These are phyloP conservation scores for Esteya vermicola DNA, from an alignment of 2,329 filamentous ascomycete species.

Conservation along the genomic window DNA sequence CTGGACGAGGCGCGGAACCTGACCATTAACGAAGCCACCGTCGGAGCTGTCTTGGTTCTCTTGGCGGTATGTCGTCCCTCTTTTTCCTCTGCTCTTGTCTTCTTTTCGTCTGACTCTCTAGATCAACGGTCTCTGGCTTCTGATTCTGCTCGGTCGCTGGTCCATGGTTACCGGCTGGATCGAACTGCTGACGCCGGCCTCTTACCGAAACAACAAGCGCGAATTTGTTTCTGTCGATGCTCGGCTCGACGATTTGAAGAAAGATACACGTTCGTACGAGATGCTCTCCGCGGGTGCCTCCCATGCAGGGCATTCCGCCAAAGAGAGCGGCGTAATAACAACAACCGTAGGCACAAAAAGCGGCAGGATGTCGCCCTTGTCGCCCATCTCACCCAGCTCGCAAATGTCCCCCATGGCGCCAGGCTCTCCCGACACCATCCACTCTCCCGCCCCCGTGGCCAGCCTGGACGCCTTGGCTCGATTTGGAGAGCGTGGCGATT, in stretches of 20 bases:
- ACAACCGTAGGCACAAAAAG: conserved; percentile 3
- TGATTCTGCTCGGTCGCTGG: conserved; percentile 66
- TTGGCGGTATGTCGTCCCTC: conserved; percentile 62
- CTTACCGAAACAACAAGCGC: conserved; percentile 38
- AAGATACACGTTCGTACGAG: conserved; percentile 60
- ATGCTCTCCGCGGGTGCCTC: conserved; percentile 50
- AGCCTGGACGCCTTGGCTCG: neutral
- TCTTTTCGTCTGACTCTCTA: conserved; percentile 18
- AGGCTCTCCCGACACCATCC: neutral
- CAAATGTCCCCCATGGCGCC: neutral
- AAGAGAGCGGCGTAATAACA: conserved; percentile 31
- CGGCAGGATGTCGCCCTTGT: neutral
- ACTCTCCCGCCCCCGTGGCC: neutral
- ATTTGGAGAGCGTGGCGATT: neutral
- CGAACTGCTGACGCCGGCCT: conserved; percentile 40
- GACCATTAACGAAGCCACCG: conserved; percentile 60
- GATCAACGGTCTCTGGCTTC: conserved; percentile 74
- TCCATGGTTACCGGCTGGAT: conserved; percentile 80
- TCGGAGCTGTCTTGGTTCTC: conserved; percentile 70
- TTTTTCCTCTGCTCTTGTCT: conserved; percentile 14
- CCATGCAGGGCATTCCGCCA: conserved; percentile 2
- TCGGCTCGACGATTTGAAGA: conserved; percentile 39
- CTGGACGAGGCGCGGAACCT: conserved; percentile 42
- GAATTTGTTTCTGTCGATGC: conserved; percentile 90
- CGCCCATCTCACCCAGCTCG: neutral